Conservation (phyloP, 768 basidiomycete genomes). For the Mycena maculata region DNA sequence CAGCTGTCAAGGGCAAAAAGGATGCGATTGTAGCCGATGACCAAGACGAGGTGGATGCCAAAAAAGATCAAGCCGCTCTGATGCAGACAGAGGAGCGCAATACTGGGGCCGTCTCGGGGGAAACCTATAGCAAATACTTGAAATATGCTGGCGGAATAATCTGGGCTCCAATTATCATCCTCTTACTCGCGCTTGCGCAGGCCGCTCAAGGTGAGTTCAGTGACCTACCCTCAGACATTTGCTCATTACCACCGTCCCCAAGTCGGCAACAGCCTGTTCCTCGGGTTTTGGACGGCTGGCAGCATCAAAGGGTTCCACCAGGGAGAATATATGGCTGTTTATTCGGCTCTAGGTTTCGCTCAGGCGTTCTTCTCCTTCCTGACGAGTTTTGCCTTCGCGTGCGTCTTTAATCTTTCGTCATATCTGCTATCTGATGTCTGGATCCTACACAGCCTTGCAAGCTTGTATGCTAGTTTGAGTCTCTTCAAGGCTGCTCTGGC, state of each 20-base stretch:
- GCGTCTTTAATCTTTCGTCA: conserved; percentile 30
- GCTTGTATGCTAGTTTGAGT: conserved; percentile 55
- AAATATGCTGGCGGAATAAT: conserved; percentile 58
- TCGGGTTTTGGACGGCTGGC: conserved; percentile 77
- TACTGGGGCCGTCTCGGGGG: conserved; percentile 63
- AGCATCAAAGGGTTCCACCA: conserved; percentile 67
- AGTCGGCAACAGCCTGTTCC: conserved; percentile 75
- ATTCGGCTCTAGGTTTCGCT: conserved; percentile 60
- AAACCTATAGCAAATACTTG: conserved; percentile 62
- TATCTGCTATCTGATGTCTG: conserved; percentile 10
- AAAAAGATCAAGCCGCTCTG: conserved; percentile 45
- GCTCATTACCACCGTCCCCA: not conserved
- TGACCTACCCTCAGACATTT: not conserved
- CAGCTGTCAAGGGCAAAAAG: conserved; percentile 33
- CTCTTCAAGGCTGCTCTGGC: conserved; percentile 68
- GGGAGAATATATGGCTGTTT: conserved; percentile 76
- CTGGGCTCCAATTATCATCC: conserved; percentile 60
- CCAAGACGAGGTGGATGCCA: conserved; percentile 20
- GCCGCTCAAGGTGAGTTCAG: conserved; percentile 59
- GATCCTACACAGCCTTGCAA: conserved; percentile 47
- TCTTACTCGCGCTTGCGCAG: conserved; percentile 60
- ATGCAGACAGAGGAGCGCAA: conserved; percentile 70
- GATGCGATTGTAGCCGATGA: conserved; percentile 8
- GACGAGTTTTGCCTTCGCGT: conserved; percentile 64
- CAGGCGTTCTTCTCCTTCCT: conserved; percentile 64